These are phyloP conservation scores for Pilaira anomala DNA, from an alignment of 192 early-diverging fungal species.

Conservation along the genomic window DNA sequence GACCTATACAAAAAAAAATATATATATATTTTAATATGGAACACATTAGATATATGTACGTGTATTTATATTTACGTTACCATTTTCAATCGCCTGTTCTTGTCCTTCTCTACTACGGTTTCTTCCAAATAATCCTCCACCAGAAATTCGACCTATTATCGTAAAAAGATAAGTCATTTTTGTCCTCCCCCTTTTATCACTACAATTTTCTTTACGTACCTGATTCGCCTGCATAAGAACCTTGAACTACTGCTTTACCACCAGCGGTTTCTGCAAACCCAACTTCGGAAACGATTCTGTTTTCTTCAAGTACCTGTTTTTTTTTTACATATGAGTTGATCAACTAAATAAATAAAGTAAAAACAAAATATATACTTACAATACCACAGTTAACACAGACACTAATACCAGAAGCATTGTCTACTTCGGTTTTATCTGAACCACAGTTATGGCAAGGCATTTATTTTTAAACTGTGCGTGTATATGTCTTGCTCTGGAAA, in stretches of 20 bases:
- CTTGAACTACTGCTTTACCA: conserved; percentile 81
- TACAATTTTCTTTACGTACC: background rate
- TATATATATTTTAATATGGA: background rate
- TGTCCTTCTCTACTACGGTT: conserved; percentile 58
- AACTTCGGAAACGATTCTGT: conserved; percentile 88
- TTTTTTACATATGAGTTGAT: background rate
- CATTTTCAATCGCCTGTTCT: conserved; percentile 65
- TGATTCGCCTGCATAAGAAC: conserved; percentile 53
- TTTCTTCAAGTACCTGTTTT: conserved; percentile 83
- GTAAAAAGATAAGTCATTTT: too few relatives aligned
- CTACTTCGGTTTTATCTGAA: conserved; percentile 23
- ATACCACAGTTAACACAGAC: conserved; percentile 26
- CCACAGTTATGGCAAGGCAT: conserved; percentile 32
- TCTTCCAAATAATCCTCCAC: conserved; percentile 42
- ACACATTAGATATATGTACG: background rate
- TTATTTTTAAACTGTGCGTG: too few relatives aligned
- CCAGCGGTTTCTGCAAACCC: conserved; percentile 82
- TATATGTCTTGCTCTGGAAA: too few relatives aligned
- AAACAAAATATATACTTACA: conserved; percentile 6
- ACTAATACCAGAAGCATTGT: conserved; percentile 21
- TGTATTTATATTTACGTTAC: conserved; percentile 14
- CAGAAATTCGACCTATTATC: conserved; percentile 39
- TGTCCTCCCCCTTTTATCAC: too few relatives aligned
- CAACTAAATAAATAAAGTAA: conserved; percentile 1
- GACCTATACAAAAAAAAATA: conserved; percentile 40